Evolutionary conservation across 768 basidiomycete genomes (phyloP).

Genomic region (Hypholoma sublateritium): DNA sequence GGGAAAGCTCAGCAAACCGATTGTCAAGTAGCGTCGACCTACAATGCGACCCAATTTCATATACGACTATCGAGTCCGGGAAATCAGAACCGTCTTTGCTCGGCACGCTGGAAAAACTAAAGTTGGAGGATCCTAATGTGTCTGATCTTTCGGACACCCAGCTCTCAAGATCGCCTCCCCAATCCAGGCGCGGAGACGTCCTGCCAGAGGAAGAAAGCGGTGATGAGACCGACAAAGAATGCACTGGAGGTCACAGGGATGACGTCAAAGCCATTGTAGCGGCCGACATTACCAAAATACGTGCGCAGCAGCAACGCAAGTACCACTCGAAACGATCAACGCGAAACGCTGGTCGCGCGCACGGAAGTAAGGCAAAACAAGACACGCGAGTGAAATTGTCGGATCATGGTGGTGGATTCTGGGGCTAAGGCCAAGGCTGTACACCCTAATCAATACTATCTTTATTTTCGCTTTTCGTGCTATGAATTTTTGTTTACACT

Average conservation of each 20-base stretch:
- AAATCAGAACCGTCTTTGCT: neutral
- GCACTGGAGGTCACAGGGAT: slow-evolving; percentile 24
- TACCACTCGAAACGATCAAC: slow-evolving; percentile 75
- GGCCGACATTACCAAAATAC: slow-evolving; percentile 56
- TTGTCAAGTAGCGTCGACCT: neutral
- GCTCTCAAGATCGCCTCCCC: slow-evolving; percentile 52
- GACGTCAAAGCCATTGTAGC: slow-evolving; percentile 62
- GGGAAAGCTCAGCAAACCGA: neutral
- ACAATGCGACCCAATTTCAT: neutral
- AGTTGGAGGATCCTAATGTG: slow-evolving; percentile 24
- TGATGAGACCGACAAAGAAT: slow-evolving; percentile 40
- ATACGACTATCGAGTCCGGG: neutral
- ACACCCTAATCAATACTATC: neutral
- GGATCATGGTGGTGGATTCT: slow-evolving; percentile 56
- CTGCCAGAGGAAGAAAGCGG: slow-evolving; percentile 17
- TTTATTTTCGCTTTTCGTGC: neutral
- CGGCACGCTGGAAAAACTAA: slow-evolving; percentile 9
- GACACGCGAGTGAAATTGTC: slow-evolving; percentile 59
- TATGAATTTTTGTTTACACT: no score
- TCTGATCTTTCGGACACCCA: slow-evolving; percentile 27
- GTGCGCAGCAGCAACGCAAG: slow-evolving; percentile 66
- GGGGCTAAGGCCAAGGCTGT: slow-evolving; percentile 49
- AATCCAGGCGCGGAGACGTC: slow-evolving; percentile 42
- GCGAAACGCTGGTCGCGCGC: slow-evolving; percentile 62
- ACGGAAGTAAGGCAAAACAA: slow-evolving; percentile 86